These are phyloP conservation scores for Viola odorata DNA, from an alignment of 345 rosid species.

Conservation along the genomic window DNA sequence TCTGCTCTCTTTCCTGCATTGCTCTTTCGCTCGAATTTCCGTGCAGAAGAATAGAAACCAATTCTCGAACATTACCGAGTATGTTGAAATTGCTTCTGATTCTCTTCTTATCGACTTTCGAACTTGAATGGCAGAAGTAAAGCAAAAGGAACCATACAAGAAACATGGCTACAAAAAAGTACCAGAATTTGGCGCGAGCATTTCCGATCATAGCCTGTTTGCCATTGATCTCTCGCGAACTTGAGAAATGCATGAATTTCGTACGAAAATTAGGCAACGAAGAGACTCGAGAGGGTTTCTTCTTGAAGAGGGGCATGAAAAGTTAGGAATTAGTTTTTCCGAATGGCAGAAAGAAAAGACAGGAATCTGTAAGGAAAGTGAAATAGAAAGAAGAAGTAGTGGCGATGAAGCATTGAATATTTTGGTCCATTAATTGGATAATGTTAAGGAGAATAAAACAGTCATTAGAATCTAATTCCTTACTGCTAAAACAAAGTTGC, in stretches of 20 bases:
- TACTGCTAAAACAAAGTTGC: no score
- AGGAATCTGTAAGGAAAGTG: no score
- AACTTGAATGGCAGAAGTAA: constrained; percentile 37
- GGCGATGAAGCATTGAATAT: no score
- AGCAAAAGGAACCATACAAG: constrained; percentile 46
- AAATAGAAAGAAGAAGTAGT: no score
- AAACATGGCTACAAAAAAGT: constrained; percentile 32
- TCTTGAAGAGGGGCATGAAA: no score
- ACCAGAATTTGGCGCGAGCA: constrained; percentile 43
- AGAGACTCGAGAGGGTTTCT: no score
- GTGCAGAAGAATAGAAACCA: constrained; percentile 13
- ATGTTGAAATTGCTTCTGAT: background rate
- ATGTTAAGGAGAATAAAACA: no score
- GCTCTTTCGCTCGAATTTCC: background rate
- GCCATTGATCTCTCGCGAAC: constrained; percentile 26
- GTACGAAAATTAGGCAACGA: no score
- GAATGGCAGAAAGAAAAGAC: no score
- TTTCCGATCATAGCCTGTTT: constrained; percentile 26
- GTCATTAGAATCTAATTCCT: no score
- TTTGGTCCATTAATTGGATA: no score
- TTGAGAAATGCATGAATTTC: background rate
- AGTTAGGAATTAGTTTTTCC: no score
- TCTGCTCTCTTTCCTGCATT: background rate
- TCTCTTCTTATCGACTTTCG: constrained; percentile 21
- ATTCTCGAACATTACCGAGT: constrained; percentile 9